phyloP scores from a whole-genome alignment of 306 rosid genomes.

The Acacia confusa region DNA sequence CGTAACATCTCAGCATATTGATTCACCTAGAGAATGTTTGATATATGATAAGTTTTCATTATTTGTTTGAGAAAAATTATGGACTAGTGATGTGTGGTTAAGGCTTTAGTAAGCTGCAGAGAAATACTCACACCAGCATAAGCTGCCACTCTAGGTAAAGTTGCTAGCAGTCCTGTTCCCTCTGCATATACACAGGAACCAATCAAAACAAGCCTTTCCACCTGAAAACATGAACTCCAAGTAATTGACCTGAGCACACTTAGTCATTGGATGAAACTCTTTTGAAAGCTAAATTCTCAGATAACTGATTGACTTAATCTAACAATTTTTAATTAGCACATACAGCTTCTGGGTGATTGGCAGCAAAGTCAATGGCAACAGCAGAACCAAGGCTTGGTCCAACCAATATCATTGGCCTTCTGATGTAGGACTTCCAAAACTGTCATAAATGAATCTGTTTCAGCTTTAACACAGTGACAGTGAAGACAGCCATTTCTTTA shows the following conservation, averaged over 20 bases:
- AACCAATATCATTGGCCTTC: conserved; percentile 70
- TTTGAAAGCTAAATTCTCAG: conserved; percentile 14
- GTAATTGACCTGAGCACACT: conserved; percentile 2
- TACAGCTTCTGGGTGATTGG: conserved; percentile 79
- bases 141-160: conserved; percentile 54
- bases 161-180: conserved; percentile 65
- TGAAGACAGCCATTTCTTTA: conserved; percentile 9
- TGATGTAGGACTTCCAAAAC: conserved; percentile 76
- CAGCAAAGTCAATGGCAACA: conserved; percentile 79
- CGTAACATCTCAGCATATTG: neutral
- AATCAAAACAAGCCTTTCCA: conserved; percentile 75
- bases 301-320: neutral
- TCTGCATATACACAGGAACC: conserved; percentile 83
- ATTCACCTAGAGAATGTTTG: neutral
- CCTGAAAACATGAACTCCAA: conserved; percentile 50
- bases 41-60: neutral
- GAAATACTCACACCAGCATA: conserved; percentile 65
- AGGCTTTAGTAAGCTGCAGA: neutral
- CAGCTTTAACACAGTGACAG: neutral
- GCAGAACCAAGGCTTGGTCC: conserved; percentile 96
- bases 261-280: neutral
- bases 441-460: conserved; percentile 36
- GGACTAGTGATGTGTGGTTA: neutral
- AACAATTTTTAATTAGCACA: conserved; percentile 27
- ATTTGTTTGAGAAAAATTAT: neutral